Conservation (phyloP, 2,329 filamentous ascomycete species). For the Fusarium luffae region DNA sequence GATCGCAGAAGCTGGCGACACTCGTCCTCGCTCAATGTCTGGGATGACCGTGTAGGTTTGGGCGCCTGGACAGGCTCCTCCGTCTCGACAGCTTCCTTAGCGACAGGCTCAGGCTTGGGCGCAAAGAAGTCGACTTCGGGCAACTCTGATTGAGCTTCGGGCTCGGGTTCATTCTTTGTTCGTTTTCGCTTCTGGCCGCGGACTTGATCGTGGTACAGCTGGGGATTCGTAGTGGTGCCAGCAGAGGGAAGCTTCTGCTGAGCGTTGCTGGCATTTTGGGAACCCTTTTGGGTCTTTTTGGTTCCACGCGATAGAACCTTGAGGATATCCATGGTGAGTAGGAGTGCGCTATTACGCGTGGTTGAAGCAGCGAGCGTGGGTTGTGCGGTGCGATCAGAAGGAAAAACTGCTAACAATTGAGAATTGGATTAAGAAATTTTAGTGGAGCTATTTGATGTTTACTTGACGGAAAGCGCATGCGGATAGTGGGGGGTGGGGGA, state of each 20-base stretch:
- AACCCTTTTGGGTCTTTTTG: slow-evolving; percentile 62
- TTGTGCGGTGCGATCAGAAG: slow-evolving; percentile 14
- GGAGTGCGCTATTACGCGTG: slow-evolving; percentile 4
- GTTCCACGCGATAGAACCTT: slow-evolving; percentile 78
- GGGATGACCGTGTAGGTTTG: slow-evolving; percentile 45
- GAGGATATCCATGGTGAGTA: slow-evolving; percentile 72
- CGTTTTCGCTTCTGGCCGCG: slow-evolving; percentile 68
- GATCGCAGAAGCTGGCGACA: slow-evolving; percentile 79
- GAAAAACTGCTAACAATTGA: slow-evolving; percentile 33
- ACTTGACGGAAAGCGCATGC: slow-evolving; percentile 10
- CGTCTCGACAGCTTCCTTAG: slow-evolving; percentile 48
- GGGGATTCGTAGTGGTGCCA: slow-evolving; percentile 72
- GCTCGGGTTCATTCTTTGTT: slow-evolving; percentile 51
- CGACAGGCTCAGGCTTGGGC: slow-evolving; percentile 52
- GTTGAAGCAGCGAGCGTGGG: slow-evolving; percentile 6
- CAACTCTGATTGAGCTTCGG: slow-evolving; percentile 48
- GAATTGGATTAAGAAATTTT: slow-evolving; percentile 42
- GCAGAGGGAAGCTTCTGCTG: slow-evolving; percentile 69
- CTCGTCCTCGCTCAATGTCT: slow-evolving; percentile 72
- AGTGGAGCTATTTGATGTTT: slow-evolving; percentile 32
- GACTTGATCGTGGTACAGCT: slow-evolving; percentile 72
- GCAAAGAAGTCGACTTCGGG: slow-evolving; percentile 71
- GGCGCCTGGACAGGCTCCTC: slow-evolving; percentile 42
- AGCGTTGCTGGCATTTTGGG: slow-evolving; percentile 45
- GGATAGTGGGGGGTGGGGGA: slow-evolving; percentile 41